Evolutionary conservation across 2,329 filamentous ascomycete genomes (phyloP), one percentile per base, ranked within the genome.

Genomic region (Colletotrichum navitas): DNA sequence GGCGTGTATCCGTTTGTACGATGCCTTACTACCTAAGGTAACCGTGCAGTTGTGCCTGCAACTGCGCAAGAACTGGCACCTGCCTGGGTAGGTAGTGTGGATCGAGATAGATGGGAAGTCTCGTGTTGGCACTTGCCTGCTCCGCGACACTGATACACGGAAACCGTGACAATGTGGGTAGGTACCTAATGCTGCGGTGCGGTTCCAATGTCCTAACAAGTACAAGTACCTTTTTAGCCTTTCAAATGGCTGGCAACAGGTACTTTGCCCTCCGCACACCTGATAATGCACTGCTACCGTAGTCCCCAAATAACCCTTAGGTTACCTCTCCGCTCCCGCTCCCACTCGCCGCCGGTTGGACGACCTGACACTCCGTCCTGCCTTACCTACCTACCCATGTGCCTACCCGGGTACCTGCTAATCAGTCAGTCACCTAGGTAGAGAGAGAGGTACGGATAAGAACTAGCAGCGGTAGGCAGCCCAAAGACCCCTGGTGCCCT

Each of bases 401-500:
- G 3, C 41, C 6, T 43, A 41, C 39, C 16, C 3, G 6, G 16
- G 18, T 43, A 41, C 39, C 39, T 18, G 5, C 39, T 41, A 41
- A 16, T 29, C 7, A 11, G 36, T 12, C 11, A 39, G 2, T 14
- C 16, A 41, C 39, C 39, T 18, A 39, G n/a, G n/a, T n/a, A n/a
- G n/a, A n/a, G n/a, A n/a, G 39, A 16, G 18, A 43, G 6, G 16
- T 47, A 5, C 21, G 21, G 16, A 32, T 26, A 54, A 67, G 67
- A 70, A 61, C 55, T 26, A 41, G 41, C 26, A 58, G 49, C 11
- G n/a, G 6, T 41, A 24, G 8, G 39, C 49, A n/a, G 12, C 45
- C 45, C 24, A 24, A 24, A 0, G 36, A 39, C 52, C 66, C 66
- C 54, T 59, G 67, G 26, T 41, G 24, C 55, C 18, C 21, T 16